phyloP scores from a whole-genome alignment of 176 grass and related monocot genomes.

The Oryza meridionalis region DNA sequence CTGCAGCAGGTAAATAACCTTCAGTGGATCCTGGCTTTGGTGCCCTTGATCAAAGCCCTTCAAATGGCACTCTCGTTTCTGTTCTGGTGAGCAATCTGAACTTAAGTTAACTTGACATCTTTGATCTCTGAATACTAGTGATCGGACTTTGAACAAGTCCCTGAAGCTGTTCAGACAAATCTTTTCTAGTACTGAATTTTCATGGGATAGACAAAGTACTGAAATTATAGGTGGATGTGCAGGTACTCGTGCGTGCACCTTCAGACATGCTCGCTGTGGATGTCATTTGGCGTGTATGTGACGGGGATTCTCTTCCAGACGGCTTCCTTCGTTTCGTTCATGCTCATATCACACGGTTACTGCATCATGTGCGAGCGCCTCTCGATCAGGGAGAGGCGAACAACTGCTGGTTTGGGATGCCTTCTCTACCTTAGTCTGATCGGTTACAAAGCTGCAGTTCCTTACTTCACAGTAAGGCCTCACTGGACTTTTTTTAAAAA shows the following conservation, averaged over 20 bases:
- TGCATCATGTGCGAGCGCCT: constrained; percentile 93
- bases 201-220: not conserved
- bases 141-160: not conserved
- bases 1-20: constrained; percentile 67
- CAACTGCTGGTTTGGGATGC: constrained; percentile 64
- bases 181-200: not conserved
- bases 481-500: not conserved
- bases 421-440: constrained; percentile 90
- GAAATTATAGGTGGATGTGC: constrained; percentile 8
- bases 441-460: constrained; percentile 84
- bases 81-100: constrained; percentile 69
- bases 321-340: constrained; percentile 81
- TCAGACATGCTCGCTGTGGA: constrained; percentile 89
- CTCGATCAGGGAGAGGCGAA: constrained; percentile 73
- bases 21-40: constrained; percentile 86
- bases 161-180: not conserved
- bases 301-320: constrained; percentile 98
- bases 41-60: constrained; percentile 76
- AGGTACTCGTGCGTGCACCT: constrained; percentile 96
- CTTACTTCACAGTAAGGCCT: constrained; percentile 76
- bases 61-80: constrained; percentile 89
- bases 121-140: not conserved
- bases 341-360: constrained; percentile 94
- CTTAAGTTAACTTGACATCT: not conserved
- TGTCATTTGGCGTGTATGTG: constrained; percentile 96